Conservation (phyloP, 495 filamentous ascomycete species). For the Neurospora pannonica region DNA sequence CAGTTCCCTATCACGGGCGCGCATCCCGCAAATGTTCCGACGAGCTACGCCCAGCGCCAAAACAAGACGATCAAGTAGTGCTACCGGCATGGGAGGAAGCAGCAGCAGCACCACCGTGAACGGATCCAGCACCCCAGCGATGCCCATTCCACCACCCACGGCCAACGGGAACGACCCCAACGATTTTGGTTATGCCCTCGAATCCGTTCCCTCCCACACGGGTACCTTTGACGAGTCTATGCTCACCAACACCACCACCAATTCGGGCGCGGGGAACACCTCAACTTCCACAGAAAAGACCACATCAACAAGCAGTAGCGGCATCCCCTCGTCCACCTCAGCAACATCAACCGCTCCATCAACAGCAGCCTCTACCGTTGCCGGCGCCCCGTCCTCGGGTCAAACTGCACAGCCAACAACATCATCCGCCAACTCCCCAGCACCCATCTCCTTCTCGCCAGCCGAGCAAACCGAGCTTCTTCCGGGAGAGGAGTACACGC, state of each 20-base stretch:
- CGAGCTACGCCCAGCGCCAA: constrained; percentile 47
- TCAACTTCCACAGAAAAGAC: background rate
- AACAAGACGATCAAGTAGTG: constrained; percentile 60
- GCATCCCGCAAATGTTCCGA: constrained; percentile 86
- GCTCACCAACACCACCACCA: background rate
- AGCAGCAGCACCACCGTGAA: background rate
- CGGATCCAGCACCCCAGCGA: background rate
- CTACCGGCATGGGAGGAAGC: constrained; percentile 34
- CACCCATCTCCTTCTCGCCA: constrained; percentile 36
- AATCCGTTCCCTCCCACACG: constrained; percentile 3
- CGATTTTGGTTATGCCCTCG: constrained; percentile 10
- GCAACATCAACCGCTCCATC: constrained; percentile 26
- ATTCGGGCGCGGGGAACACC: background rate
- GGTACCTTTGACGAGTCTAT: background rate
- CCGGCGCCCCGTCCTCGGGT: background rate
- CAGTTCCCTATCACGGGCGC: constrained; percentile 58
- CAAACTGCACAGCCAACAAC: background rate
- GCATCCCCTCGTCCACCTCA: constrained; percentile 13
- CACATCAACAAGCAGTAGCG: background rate
- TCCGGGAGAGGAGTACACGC: constrained; percentile 72
- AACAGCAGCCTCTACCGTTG: background rate
- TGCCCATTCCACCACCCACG: background rate
- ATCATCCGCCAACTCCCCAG: constrained; percentile 12
- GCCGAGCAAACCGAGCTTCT: constrained; percentile 39
- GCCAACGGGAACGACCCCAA: background rate